phyloP scores from a whole-genome alignment of 331 rosid species.

The Quercus phellos region DNA sequence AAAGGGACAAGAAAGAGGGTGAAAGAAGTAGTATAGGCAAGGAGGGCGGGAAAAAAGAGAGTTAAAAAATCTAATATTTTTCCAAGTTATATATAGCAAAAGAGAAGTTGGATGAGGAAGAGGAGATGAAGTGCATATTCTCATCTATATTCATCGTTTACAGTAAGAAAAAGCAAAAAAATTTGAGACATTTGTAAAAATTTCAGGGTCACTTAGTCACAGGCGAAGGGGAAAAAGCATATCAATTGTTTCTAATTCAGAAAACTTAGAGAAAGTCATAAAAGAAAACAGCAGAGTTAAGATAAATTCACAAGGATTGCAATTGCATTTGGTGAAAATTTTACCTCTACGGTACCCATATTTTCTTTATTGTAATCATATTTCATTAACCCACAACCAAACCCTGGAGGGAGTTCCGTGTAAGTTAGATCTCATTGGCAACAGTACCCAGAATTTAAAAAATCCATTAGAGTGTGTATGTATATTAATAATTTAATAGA shows the following conservation, averaged over 20 bases:
- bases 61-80: not conserved
- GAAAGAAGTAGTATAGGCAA: not conserved
- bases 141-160: not conserved
- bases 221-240: not conserved
- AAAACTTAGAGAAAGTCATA: not conserved
- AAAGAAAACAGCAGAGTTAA: not conserved
- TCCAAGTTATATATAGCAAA: not conserved
- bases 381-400: not conserved
- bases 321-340: not conserved
- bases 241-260: not conserved
- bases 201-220: not conserved
- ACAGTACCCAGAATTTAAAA: not conserved
- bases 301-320: not conserved
- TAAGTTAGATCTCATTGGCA: not conserved
- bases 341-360: not conserved
- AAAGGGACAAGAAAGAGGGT: not conserved
- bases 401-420: not conserved
- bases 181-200: not conserved
- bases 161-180: not conserved
- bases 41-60: no score
- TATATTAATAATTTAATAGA: no score
- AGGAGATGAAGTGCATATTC: not conserved
- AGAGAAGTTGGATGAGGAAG: not conserved
- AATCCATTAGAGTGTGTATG: not conserved
- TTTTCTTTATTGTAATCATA: not conserved